Base-by-base conservation (phyloP, 768 basidiomycete species). In the Cubamyces lactineus region DNA sequence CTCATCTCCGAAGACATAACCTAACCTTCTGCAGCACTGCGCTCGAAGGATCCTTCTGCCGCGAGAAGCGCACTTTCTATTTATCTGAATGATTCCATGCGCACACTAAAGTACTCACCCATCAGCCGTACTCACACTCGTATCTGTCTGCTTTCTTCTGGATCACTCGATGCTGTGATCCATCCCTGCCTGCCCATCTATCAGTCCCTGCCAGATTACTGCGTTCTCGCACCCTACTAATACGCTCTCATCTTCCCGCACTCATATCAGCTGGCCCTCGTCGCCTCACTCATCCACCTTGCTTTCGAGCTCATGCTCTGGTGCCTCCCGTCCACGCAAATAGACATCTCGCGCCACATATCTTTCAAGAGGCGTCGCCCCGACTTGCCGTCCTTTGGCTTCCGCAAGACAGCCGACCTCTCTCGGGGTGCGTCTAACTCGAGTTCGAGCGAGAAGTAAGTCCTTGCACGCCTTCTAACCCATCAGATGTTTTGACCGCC, bases 221-320 rank as follows among this genome's bases (percentile, higher is more conserved):
- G 50, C 55, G 42, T 51, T 55, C 55, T 23, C 28, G 23, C 9
- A 26, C 13, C 40, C 40, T 57, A 56, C 55, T 51, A 57, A 52
- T 52, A 53, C 40, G 38, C 19, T 38, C 21, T 46, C 52, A 48
- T 41, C 53, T 59, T 60, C 58, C 54, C 53, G 58, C 58, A 40
- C 45, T 60, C 63, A 64, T 56, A 55, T 64, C 62, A 55, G 45
- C 58, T 21, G 49, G 57, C 48, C 54, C 42, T 51, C 53, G 30
- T 19, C 40, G 24, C 52, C 26, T 45, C 45, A n/a, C 41, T 45
- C n/a, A 24, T 28, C 30, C 19, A 21, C 49, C 53, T n/a, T 42
- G 26, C 23, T 46, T 43, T 52, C 34, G 34, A 34, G 24, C 45
- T 28, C 38, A 63, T 63, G 62, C 52, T 59, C 46, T 59, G 57